phyloP scores from a whole-genome alignment of 768 basidiomycete genomes.

The Termitomyces sp. region DNA sequence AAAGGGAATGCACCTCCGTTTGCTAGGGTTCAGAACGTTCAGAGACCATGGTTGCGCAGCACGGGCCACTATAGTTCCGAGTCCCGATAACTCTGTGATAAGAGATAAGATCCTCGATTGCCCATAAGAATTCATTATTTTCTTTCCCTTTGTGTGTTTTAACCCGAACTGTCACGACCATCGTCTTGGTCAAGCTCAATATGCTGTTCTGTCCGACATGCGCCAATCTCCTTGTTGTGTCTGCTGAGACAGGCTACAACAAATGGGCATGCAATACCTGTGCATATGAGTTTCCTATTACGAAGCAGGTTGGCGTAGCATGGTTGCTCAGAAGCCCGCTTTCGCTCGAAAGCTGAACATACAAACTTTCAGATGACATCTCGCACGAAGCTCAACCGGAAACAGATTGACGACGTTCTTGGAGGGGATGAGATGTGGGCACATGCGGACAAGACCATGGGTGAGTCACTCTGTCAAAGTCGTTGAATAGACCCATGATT shows the following conservation, averaged over 20 bases:
- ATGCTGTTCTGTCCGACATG: conserved; percentile 98
- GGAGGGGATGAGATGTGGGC: conserved; percentile 94
- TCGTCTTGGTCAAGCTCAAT: not conserved
- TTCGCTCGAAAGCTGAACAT: not conserved
- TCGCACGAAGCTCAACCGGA: conserved; percentile 78
- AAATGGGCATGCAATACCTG: conserved; percentile 94
- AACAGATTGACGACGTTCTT: conserved; percentile 91
- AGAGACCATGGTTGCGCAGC: not conserved
- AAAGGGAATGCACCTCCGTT: not conserved
- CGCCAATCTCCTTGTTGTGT: conserved; percentile 80
- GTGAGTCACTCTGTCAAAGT: conserved; percentile 41
- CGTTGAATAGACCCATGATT: not conserved
- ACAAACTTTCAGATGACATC: conserved; percentile 77
- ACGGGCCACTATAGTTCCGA: not conserved
- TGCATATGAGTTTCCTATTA: conserved; percentile 92
- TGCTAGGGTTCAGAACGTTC: too few relatives aligned
- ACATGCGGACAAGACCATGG: conserved; percentile 83
- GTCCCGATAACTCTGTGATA: conserved; percentile 1
- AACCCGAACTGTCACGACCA: not conserved
- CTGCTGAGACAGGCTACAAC: conserved; percentile 73
- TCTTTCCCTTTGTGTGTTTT: not conserved
- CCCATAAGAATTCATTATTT: not conserved
- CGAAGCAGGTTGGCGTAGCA: conserved; percentile 51
- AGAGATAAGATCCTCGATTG: conserved; percentile 10
- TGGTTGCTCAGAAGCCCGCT: not conserved